Base-by-base conservation (phyloP, 208 protist species). In the Spongospora subterranea region DNA sequence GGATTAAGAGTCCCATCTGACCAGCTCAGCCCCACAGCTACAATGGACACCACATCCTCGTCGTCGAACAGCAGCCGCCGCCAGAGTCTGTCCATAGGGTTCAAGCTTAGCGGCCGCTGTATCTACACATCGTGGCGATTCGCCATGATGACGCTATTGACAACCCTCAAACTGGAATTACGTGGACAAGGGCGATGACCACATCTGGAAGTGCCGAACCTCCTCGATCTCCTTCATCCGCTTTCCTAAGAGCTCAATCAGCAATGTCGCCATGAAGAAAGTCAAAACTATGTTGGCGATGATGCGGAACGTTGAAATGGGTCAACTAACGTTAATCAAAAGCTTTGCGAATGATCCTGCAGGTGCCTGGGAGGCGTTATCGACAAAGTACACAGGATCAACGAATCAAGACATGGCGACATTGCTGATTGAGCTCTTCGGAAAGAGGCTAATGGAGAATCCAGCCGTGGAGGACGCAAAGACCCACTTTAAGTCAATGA, bases 1-100 rank as follows among this genome's bases (percentile, higher is more conserved):
- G 35, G 71, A 82, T 82, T 82, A 82, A 82, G 71, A 82, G 71
- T 82, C 71, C 71, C 71, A 82, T 35, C n/a, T 82, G 71, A 82
- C 17, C 71, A 82, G 13, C 17, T 45, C 17, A 6, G 35, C 6
- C 35, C 11, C 17, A 13, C 6, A 13, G n/a, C 6, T 6, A 43
- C 50, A 24, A 24, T 24, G 13, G 50, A 60, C 24, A 24, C 50
- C 17, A 82, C 71, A n/a, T 39, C 71, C n/a, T 20, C 17, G 6
- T 6, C 71, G 6, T n/a, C 71, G n/a, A 82, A 6, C 35, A 35
- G 17, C 6, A 82, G 71, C 13, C 6, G 13, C 71, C n/a, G n/a
- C n/a, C n/a, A 35, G n/a, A 45, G 71, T 82, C 71, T 82, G 71
- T 45, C 71, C 6, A 82, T 43, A 6, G 71, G 71, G 11, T 35